A percentile compares a stretch with the other conserved stretches of the same genome.
phyloP scores from a whole-genome alignment of 345 rosid species.

The Dovyalis caffra region DNA sequence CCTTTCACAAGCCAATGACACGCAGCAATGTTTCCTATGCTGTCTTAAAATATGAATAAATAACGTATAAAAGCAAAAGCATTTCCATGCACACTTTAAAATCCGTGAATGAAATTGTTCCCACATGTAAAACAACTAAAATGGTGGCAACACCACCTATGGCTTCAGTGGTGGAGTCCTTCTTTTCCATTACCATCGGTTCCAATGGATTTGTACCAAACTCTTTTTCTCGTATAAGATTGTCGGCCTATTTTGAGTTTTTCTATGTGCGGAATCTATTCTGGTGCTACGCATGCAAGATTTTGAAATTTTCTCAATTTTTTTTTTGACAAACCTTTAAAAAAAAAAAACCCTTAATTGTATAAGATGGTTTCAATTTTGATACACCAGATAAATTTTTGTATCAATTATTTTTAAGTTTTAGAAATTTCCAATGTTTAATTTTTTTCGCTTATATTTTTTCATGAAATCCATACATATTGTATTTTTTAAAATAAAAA shows the following conservation, averaged over 20 bases:
- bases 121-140: conserved; percentile 17
- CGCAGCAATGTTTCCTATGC: not conserved
- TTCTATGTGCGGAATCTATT: not conserved
- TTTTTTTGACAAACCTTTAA: not conserved
- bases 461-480: too few species aligned
- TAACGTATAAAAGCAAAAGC: conserved; percentile 10
- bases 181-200: not conserved
- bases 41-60: not conserved
- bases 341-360: too few species aligned
- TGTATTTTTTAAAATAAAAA: too few species aligned
- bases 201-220: not conserved
- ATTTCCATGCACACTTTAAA: not conserved
- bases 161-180: conserved; percentile 14
- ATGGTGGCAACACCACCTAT: conserved; percentile 22
- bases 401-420: too few species aligned
- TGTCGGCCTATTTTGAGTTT: not conserved
- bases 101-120: conserved; percentile 17
- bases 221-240: not conserved
- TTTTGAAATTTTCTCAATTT: not conserved
- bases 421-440: too few species aligned
- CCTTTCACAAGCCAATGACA: conserved; percentile 1
- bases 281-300: not conserved
- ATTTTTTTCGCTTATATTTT: too few species aligned
- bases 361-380: too few species aligned
- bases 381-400: not conserved